Evolutionary conservation across 2,329 filamentous ascomycete genomes (phyloP), one percentile per base, ranked within the genome.

Genomic region (Aspergillus uvarum): DNA sequence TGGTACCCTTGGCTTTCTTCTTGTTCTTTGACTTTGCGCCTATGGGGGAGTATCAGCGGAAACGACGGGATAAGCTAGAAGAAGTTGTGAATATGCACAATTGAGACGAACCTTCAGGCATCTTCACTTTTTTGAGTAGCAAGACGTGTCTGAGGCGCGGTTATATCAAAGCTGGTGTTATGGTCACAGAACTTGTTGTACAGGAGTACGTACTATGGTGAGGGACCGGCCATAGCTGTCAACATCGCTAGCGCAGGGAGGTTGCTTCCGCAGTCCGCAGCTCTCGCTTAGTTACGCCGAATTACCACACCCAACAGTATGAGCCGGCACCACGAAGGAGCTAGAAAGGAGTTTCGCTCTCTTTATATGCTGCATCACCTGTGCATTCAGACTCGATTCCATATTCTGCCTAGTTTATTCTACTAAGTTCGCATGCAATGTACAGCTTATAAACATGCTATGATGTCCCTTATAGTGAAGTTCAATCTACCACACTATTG

Each of bases 1-100:
- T 74, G 60, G 74, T 74, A 64, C 76, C 76, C 75, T 84, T 84
- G 74, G 83, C 86, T 77, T 83, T 84, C 72, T 82, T 85, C 73
- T 80, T 83, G 71, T 81, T 84, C 76, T 83, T 86, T 69, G 82
- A 82, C 69, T 80, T 85, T 55, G 77, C 69, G 67, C 75, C 77
- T 79, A 64, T 16, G 19, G 42, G 19, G 42, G 22, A 26, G 12
- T 12, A 29, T 55, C n/a, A 55, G 42, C 44, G 32, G n/a, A 29
- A 55, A 31, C 24, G 61, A 68, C 63, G 55, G 59, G 59, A 29
- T 29, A 60, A 61, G 59, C 68, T 56, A 67, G 63, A 51, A 44
- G 54, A 47, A 59, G 22, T 50, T 24, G 44, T n/a, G 31, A 14
- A 51, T 55, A 29, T 51, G 51, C 48, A 51, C 19, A 29, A 21